Conservation (phyloP, 352 stramenopile species). For the Globisporangium cylindrosporum region DNA sequence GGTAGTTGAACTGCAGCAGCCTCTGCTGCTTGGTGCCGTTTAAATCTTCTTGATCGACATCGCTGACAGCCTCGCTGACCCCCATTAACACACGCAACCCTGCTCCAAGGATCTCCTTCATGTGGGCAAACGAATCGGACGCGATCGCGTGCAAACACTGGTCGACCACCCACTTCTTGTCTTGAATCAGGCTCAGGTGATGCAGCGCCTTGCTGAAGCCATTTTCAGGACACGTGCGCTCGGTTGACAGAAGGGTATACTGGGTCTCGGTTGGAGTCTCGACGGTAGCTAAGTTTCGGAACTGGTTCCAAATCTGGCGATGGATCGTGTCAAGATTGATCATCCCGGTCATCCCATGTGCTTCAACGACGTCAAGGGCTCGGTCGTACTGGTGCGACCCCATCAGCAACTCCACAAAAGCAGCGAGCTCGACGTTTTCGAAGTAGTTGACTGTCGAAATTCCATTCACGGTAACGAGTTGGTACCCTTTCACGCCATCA, state of each 20-base stretch:
- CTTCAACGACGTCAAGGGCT: conserved; percentile 27
- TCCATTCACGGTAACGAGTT: conserved; percentile 18
- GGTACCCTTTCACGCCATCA: neutral
- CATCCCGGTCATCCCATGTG: conserved; percentile 14
- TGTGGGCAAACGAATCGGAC: conserved; percentile 39
- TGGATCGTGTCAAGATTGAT: conserved; percentile 48
- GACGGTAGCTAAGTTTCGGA: conserved; percentile 22
- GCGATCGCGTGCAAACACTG: conserved; percentile 42
- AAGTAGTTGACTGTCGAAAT: conserved; percentile 22
- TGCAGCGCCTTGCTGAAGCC: conserved; percentile 36
- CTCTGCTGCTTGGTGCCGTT: conserved; percentile 20
- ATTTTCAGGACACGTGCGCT: neutral
- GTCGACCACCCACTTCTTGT: conserved; percentile 48
- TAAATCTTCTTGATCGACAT: conserved; percentile 1
- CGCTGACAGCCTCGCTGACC: neutral
- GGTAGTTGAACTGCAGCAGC: conserved; percentile 38
- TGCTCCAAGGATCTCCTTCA: conserved; percentile 58
- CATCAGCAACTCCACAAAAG: conserved; percentile 45
- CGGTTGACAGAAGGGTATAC: conserved; percentile 10
- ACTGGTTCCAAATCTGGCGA: conserved; percentile 46
- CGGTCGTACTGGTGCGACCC: conserved; percentile 33
- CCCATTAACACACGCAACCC: conserved; percentile 30
- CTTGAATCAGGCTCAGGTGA: conserved; percentile 38
- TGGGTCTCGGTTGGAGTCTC: neutral
- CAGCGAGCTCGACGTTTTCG: conserved; percentile 15